phyloP scores from a whole-genome alignment of 768 basidiomycete genomes.

The Auricularia cornea region DNA sequence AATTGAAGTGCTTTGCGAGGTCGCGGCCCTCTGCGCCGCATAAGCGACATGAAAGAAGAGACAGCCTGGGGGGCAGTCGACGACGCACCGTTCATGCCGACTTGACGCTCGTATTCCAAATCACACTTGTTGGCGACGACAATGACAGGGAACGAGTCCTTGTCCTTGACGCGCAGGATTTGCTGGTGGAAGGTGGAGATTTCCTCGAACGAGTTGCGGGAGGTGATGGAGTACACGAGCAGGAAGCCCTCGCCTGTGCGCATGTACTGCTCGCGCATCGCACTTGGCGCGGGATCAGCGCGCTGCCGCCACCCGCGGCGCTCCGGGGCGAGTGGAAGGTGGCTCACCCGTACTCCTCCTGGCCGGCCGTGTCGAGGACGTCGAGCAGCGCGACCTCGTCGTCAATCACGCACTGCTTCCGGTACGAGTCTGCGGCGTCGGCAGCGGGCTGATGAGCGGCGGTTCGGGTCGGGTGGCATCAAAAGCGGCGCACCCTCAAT shows the following conservation, averaged over 20 bases:
- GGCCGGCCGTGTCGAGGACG: constrained; percentile 94
- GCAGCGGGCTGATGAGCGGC: neutral
- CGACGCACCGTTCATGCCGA: constrained; percentile 77
- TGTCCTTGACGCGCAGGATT: constrained; percentile 93
- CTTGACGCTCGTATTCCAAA: constrained; percentile 91
- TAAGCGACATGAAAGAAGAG: constrained; percentile 12
- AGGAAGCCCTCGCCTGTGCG: constrained; percentile 96
- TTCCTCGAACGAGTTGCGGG: constrained; percentile 94
- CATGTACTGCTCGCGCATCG: constrained; percentile 99
- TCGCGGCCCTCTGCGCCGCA: constrained; percentile 85
- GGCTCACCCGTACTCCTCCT: constrained; percentile 92
- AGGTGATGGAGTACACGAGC: constrained; percentile 97
- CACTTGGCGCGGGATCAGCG: constrained; percentile 40
- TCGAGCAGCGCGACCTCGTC: constrained; percentile 98
- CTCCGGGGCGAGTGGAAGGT: neutral
- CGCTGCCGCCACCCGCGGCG: constrained; percentile 1
- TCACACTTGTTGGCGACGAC: constrained; percentile 98
- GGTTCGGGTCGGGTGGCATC: neutral
- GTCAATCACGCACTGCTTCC: constrained; percentile 95
- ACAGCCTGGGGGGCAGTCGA: too few species aligned
- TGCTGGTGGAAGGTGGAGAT: constrained; percentile 94
- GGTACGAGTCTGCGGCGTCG: constrained; percentile 76
- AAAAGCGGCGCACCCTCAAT: constrained; percentile 63
- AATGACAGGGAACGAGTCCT: constrained; percentile 90
- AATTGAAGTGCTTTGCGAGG: constrained; percentile 88